Percentiles rank a stretch among this genome's conserved stretches.
phyloP scores from a whole-genome alignment of 2,329 filamentous ascomycete species.

The Exophiala calicioides region DNA sequence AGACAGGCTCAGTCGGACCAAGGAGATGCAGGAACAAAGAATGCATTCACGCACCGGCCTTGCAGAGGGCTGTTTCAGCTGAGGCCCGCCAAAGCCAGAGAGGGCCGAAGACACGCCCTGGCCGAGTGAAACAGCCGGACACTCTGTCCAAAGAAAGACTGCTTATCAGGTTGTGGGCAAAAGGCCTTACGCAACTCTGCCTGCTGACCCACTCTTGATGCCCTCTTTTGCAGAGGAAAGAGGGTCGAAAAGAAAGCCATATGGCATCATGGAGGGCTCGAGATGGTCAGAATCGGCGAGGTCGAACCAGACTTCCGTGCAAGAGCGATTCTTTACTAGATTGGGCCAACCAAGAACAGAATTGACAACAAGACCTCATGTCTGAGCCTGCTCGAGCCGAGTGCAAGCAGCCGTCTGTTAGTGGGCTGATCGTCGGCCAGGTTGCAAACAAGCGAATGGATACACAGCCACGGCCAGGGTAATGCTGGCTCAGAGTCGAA shows the following conservation, averaged over 20 bases:
- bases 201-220: constrained; percentile 6
- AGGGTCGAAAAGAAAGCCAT: constrained; percentile 4
- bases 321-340: constrained; percentile 11
- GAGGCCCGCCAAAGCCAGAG: constrained; percentile 10
- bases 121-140: constrained; percentile 7
- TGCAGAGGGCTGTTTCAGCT: constrained; percentile 25
- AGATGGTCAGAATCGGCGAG: constrained; percentile 13
- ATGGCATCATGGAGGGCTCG: constrained; percentile 6
- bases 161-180: constrained; percentile 1
- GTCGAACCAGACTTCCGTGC: constrained; percentile 13
- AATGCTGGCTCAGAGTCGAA: constrained; percentile 10
- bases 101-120: constrained; percentile 1
- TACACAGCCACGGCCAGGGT: constrained; percentile 7
- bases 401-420: constrained; percentile 18
- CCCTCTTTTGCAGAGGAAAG: constrained; percentile 13
- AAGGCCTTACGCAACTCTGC: constrained; percentile 3
- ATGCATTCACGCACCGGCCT: constrained; percentile 23
- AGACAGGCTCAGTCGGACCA: constrained; percentile 18
- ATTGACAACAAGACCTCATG: constrained; percentile 14
- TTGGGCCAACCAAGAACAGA: constrained; percentile 7
- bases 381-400: constrained; percentile 17
- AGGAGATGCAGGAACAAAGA: constrained; percentile 26
- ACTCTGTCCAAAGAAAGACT: constrained; percentile 5
- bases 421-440: constrained; percentile 17
- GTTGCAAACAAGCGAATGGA: constrained; percentile 21